A percentile compares a stretch with the other conserved stretches of the same genome.
Conservation (phyloP, 2,329 filamentous ascomycete species). For the Nothophaeocryptopus gaeumannii region DNA sequence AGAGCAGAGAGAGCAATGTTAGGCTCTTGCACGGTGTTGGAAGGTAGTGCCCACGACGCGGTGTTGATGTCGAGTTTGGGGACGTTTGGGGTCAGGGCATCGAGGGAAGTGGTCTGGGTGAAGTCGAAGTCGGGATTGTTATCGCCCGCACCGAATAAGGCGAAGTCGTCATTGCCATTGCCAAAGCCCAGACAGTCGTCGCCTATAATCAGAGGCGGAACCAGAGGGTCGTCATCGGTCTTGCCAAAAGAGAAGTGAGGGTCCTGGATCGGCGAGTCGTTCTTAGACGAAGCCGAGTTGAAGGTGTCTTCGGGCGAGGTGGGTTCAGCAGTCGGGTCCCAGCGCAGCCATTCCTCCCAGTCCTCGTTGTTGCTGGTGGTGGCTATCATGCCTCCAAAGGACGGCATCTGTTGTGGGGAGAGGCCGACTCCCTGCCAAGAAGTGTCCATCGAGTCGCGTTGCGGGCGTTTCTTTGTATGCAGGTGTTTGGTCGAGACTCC, state of each 20-base stretch:
- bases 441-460: constrained; percentile 14
- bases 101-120: constrained; percentile 19
- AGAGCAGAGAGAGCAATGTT: constrained; percentile 24
- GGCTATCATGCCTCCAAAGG: constrained; percentile 17
- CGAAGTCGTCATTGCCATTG: constrained; percentile 16
- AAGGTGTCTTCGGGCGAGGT: constrained; percentile 36
- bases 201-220: constrained; percentile 34
- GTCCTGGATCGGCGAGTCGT: constrained; percentile 37
- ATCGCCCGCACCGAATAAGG: constrained; percentile 29
- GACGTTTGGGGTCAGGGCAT: constrained; percentile 16
- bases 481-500: not conserved
- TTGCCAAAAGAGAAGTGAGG: constrained; percentile 27
- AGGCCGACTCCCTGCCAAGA: constrained; percentile 20
- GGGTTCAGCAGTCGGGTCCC: constrained; percentile 42
- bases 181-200: constrained; percentile 32
- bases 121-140: constrained; percentile 31
- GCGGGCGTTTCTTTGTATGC: not conserved
- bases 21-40: constrained; percentile 17
- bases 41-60: constrained; percentile 26
- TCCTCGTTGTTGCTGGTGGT: constrained; percentile 28
- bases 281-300: constrained; percentile 34
- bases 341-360: constrained; percentile 51
- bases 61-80: constrained; percentile 28
- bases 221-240: constrained; percentile 26
- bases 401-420: constrained; percentile 14